Conservation (phyloP, 768 basidiomycete genomes). For the Trametes cubensis region DNA sequence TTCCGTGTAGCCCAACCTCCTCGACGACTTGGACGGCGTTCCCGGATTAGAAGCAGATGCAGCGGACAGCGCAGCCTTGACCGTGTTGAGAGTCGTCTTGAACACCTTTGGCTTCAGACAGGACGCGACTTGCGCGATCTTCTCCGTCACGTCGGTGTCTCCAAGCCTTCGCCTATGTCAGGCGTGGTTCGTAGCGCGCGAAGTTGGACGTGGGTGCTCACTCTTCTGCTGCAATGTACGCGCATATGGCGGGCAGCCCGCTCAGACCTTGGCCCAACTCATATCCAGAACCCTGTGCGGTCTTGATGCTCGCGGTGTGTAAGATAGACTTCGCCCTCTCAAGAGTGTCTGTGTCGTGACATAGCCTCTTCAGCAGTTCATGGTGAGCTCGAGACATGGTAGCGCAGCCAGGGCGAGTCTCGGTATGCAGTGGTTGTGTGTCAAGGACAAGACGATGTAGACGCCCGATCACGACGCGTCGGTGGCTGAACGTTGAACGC, state of each 20-base stretch:
- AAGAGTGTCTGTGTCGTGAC: constrained; percentile 39
- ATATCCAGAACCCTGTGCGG: constrained; percentile 53
- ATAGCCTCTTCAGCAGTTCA: constrained; percentile 30
- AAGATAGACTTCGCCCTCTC: constrained; percentile 39
- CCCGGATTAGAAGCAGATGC: constrained; percentile 9
- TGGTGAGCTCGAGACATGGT: constrained; percentile 35
- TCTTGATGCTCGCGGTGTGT: constrained; percentile 43
- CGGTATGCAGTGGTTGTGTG: not conserved
- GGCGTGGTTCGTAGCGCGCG: not conserved
- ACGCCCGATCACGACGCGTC: constrained; percentile 17
- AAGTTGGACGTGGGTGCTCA: constrained; percentile 24
- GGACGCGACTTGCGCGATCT: constrained; percentile 37
- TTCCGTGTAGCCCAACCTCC: constrained; percentile 18
- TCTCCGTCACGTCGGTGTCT: constrained; percentile 34
- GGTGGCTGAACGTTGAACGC: constrained; percentile 14
- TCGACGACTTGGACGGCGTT: not conserved
- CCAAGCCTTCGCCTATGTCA: constrained; percentile 26
- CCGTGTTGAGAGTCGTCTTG: constrained; percentile 28
- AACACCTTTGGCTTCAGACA: constrained; percentile 37
- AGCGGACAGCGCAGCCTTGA: constrained; percentile 29
- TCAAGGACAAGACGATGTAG: not conserved
- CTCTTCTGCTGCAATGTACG: constrained; percentile 53
- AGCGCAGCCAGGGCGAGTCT: not conserved
- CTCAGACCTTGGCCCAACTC: constrained; percentile 41
- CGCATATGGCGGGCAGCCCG: constrained; percentile 54